Conservation (phyloP, 768 basidiomycete species). For the Candolleomyces aberdarensis region DNA sequence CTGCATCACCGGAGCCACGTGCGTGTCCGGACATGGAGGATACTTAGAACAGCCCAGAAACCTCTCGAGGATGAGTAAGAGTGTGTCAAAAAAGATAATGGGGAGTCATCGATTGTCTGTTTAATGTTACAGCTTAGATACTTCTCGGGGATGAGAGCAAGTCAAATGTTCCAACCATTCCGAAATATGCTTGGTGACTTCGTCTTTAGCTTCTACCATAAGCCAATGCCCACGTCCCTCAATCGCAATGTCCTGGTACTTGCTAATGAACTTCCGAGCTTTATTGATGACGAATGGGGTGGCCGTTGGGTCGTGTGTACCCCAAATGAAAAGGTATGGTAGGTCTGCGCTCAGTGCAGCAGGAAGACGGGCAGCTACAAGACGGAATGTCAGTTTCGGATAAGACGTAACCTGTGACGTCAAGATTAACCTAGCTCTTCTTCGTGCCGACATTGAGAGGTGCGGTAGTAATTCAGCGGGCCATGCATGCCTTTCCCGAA, state of each 20-base stretch:
- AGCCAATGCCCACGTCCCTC: slow-evolving; percentile 68
- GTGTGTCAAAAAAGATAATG: too few relatives aligned
- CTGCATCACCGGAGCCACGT: too few relatives aligned
- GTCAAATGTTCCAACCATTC: slow-evolving; percentile 42
- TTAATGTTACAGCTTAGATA: slow-evolving; percentile 10
- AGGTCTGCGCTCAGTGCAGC: slow-evolving; percentile 42
- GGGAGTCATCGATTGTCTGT: too few relatives aligned
- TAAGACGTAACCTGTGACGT: neutral
- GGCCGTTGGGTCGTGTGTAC: slow-evolving; percentile 52
- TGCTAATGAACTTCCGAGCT: slow-evolving; percentile 46
- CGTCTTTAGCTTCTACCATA: slow-evolving; percentile 58
- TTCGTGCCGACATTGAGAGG: slow-evolving; percentile 53
- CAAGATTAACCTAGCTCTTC: slow-evolving; percentile 50
- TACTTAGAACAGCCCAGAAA: slow-evolving; percentile 87
- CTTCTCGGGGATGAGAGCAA: slow-evolving; percentile 13
- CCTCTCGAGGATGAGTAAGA: slow-evolving; percentile 42
- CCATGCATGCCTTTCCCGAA: slow-evolving; percentile 58
- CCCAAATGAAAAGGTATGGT: slow-evolving; percentile 61
- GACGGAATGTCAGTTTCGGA: slow-evolving; percentile 4
- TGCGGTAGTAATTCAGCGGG: slow-evolving; percentile 78
- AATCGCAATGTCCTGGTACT: slow-evolving; percentile 48
- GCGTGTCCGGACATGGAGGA: too few relatives aligned
- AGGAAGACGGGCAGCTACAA: slow-evolving; percentile 41
- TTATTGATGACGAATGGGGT: slow-evolving; percentile 37
- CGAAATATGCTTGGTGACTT: slow-evolving; percentile 45